A percentile compares a stretch with the other conserved stretches of the same genome.
Evolutionary conservation across 495 filamentous ascomycete species (phyloP).

Genomic region (Viridothelium virens): DNA sequence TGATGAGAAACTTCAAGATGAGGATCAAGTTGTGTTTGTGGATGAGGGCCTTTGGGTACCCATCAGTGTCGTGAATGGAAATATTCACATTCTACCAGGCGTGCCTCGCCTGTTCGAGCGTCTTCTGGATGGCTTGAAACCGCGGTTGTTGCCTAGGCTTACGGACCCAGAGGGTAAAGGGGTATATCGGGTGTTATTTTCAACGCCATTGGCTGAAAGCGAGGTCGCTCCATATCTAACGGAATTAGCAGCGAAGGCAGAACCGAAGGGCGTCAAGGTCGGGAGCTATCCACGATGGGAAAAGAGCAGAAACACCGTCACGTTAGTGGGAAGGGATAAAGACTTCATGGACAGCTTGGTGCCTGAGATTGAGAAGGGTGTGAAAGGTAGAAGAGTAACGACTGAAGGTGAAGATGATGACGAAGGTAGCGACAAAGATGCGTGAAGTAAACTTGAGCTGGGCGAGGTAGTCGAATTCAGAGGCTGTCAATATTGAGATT

Average conservation of each 20-base stretch:
- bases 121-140: slow-evolving; percentile 69
- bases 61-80: slow-evolving; percentile 76
- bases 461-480: neutral
- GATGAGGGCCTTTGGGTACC: slow-evolving; percentile 86
- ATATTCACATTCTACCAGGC: slow-evolving; percentile 87
- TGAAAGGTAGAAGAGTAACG: slow-evolving; percentile 48
- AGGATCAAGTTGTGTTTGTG: slow-evolving; percentile 68
- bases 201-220: slow-evolving; percentile 81
- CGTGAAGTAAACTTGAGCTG: neutral
- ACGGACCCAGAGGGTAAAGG: slow-evolving; percentile 73
- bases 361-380: slow-evolving; percentile 53
- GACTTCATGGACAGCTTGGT: slow-evolving; percentile 55
- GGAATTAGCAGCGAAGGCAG: slow-evolving; percentile 62
- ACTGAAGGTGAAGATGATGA: slow-evolving; percentile 57
- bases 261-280: slow-evolving; percentile 75
- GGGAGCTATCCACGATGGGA: slow-evolving; percentile 94
- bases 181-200: slow-evolving; percentile 67
- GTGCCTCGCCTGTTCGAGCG: slow-evolving; percentile 76
- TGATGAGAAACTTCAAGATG: slow-evolving; percentile 56
- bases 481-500: neutral
- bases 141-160: slow-evolving; percentile 57
- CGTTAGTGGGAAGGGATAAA: slow-evolving; percentile 68
- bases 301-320: slow-evolving; percentile 81
- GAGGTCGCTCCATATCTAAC: slow-evolving; percentile 74
- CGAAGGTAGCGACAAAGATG: slow-evolving; percentile 36